phyloP scores from a whole-genome alignment of 805 yeast species.

The Hanseniaspora occidentalis region DNA sequence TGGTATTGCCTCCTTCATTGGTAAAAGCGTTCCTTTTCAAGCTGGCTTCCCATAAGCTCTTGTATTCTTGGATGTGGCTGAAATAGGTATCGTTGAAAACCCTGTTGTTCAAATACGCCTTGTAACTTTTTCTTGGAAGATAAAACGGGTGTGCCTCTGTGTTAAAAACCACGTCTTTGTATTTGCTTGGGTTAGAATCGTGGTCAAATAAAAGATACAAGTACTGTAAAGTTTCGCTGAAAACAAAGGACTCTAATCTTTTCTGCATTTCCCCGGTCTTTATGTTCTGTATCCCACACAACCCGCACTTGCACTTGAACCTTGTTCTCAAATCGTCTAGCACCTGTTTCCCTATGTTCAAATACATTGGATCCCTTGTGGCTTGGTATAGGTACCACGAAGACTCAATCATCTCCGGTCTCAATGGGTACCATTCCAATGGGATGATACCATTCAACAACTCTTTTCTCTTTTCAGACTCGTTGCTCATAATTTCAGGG shows the following conservation, averaged over 20 bases:
- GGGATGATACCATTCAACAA: constrained; percentile 32
- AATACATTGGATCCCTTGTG: constrained; percentile 72
- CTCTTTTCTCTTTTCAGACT: constrained; percentile 6
- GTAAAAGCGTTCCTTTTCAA: background rate
- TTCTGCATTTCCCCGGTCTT: constrained; percentile 51
- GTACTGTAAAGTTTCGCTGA: constrained; percentile 81
- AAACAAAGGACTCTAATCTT: constrained; percentile 84
- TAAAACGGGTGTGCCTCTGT: constrained; percentile 93
- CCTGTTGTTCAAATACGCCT: constrained; percentile 15
- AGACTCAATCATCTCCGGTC: constrained; percentile 89
- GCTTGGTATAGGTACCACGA: constrained; percentile 76
- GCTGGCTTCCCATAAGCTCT: background rate
- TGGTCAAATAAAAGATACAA: constrained; percentile 72
- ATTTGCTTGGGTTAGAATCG: constrained; percentile 28
- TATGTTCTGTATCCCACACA: constrained; percentile 63
- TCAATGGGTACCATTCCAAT: constrained; percentile 81
- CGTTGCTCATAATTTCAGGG: background rate
- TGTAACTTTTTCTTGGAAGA: constrained; percentile 32
- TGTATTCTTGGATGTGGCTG: background rate
- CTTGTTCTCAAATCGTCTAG: constrained; percentile 39
- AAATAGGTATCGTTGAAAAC: constrained; percentile 12
- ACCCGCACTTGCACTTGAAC: constrained; percentile 62
- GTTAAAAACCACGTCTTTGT: constrained; percentile 41
- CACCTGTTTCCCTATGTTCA: constrained; percentile 60
- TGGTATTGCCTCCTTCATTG: background rate